These are phyloP conservation scores for Entelexis paramagnoliae DNA, from an alignment of 1,139 yeast genomes.

Conservation along the genomic window DNA sequence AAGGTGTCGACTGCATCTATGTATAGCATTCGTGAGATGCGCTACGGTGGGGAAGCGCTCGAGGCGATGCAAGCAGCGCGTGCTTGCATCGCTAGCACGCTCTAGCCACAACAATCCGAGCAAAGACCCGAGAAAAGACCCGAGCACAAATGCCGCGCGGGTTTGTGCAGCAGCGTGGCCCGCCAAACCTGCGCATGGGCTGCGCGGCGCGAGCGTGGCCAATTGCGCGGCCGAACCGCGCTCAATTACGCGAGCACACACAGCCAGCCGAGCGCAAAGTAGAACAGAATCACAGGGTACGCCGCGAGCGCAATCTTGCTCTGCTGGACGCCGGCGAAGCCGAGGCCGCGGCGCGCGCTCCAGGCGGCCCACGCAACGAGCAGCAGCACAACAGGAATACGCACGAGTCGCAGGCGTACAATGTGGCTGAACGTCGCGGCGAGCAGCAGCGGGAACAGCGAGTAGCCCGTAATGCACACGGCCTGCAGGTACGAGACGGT, in stretches of 20 bases:
- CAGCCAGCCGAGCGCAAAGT: constrained; percentile 65
- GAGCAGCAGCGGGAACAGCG: constrained; percentile 63
- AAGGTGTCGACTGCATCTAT: too few species aligned
- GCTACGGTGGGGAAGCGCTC: too few species aligned
- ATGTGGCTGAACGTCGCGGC: constrained; percentile 55
- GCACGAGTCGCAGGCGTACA: constrained; percentile 44
- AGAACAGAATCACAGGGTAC: constrained; percentile 70
- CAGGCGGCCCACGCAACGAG: constrained; percentile 65
- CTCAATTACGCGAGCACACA: constrained; percentile 41
- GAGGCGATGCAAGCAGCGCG: too few species aligned
- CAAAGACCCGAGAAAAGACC: too few species aligned
- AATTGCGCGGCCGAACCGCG: too few species aligned
- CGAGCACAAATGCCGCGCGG: too few species aligned
- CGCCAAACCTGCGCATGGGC: too few species aligned
- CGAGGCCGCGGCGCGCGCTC: constrained; percentile 55
- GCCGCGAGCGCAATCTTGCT: constrained; percentile 64
- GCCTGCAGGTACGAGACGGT: constrained; percentile 67
- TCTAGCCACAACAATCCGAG: too few species aligned
- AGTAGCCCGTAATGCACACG: constrained; percentile 70
- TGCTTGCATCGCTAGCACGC: too few species aligned
- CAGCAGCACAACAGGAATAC: constrained; percentile 45
- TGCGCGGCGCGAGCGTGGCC: too few species aligned
- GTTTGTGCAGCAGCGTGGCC: too few species aligned
- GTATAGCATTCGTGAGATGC: too few species aligned
- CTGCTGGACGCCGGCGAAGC: constrained; percentile 58